Evolutionary conservation across 805 yeast genomes (phyloP).

Genomic region (Candida gorgasii): DNA sequence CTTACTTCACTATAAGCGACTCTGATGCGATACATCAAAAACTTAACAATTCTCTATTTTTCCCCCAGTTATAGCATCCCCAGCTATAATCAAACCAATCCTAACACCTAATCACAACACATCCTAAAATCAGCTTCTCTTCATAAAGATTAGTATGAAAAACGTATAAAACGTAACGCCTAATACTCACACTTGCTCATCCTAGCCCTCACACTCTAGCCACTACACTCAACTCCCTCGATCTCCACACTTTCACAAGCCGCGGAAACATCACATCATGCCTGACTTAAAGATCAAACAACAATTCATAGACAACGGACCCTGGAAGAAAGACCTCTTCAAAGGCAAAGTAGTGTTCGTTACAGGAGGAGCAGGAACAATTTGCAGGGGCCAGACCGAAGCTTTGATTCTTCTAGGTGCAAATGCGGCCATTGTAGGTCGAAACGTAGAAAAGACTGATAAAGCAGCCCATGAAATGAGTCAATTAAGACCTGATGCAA

Average conservation of each 20-base stretch:
- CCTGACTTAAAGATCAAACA: background rate
- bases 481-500: conserved; percentile 52
- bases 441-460: conserved; percentile 65
- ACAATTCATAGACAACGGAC: conserved; percentile 27
- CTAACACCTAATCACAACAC: too few species aligned
- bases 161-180: too few species aligned
- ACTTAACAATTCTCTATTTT: too few species aligned
- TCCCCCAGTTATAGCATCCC: too few species aligned
- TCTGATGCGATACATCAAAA: too few species aligned
- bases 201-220: background rate
- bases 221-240: background rate
- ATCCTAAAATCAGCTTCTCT: too few species aligned
- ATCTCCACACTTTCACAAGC: background rate
- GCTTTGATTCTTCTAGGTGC: conserved; percentile 86
- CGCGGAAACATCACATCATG: background rate
- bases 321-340: conserved; percentile 63
- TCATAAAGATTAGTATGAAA: too few species aligned
- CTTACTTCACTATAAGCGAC: too few species aligned
- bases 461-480: conserved; percentile 65
- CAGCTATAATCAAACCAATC: too few species aligned
- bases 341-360: conserved; percentile 84
- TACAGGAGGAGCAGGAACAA: conserved; percentile 96
- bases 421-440: conserved; percentile 80
- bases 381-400: conserved; percentile 85
- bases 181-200: too few species aligned